Evolutionary conservation across 345 rosid genomes (phyloP).

Genomic region (Corchorus olitorius): DNA sequence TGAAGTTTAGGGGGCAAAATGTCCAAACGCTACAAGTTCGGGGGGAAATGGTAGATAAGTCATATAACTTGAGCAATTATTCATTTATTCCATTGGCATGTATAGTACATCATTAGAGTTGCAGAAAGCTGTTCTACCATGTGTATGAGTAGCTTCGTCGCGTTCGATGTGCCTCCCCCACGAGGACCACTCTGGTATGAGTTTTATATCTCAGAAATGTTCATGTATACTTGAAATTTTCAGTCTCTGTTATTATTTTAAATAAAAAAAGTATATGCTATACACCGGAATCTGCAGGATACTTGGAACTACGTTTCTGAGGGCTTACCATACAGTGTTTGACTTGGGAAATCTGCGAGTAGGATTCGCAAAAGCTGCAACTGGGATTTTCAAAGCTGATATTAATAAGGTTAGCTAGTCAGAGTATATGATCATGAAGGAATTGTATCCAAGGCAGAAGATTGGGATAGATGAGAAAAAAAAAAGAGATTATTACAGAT

Average conservation of each 20-base stretch:
- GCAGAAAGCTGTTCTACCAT: conserved; percentile 35
- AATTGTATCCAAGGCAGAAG: no score
- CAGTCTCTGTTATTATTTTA: background rate
- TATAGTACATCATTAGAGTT: conserved; percentile 46
- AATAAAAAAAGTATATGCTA: no score
- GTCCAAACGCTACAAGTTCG: no score
- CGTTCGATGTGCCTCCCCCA: conserved; percentile 47
- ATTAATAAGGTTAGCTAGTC: no score
- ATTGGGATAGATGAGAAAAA: no score
- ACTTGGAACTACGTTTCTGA: conserved; percentile 56
- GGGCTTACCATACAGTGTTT: conserved; percentile 61
- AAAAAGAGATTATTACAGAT: no score
- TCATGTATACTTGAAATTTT: background rate
- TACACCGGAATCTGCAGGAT: conserved; percentile 41
- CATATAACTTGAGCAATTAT: background rate
- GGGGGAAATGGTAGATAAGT: no score
- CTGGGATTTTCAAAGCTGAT: background rate
- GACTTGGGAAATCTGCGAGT: conserved; percentile 51
- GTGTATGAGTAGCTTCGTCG: conserved; percentile 54
- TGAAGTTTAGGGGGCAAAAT: no score
- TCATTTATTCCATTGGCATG: background rate
- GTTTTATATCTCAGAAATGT: no score
- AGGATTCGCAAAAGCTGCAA: conserved; percentile 58
- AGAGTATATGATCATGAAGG: no score
- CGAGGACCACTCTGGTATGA: conserved; percentile 65